These are phyloP conservation scores for Fusarium transvaalense DNA, from an alignment of 2,329 filamentous ascomycete species.

Conservation along the genomic window DNA sequence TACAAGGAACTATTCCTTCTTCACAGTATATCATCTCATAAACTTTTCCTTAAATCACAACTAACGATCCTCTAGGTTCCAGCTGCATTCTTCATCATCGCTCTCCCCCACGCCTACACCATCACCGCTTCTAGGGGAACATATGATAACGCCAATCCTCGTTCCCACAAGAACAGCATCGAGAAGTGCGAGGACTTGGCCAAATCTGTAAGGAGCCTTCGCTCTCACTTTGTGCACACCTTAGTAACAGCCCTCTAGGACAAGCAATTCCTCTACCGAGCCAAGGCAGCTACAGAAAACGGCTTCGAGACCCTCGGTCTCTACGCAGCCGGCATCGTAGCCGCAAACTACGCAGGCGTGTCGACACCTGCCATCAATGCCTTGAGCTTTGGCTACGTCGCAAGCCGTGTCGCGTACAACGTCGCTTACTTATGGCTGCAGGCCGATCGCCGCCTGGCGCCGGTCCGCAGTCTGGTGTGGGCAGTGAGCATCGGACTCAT, in stretches of 20 bases:
- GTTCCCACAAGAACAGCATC: conserved; percentile 50
- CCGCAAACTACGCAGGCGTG: conserved; percentile 61
- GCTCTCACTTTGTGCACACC: too few relatives aligned
- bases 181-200: conserved; percentile 51
- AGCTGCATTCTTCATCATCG: conserved; percentile 53
- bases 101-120: conserved; percentile 55
- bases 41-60: not conserved
- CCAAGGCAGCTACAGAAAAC: conserved; percentile 63
- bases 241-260: conserved; percentile 50
- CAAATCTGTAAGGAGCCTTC: conserved; percentile 43
- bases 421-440: conserved; percentile 59
- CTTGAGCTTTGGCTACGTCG: conserved; percentile 57
- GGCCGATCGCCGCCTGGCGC: conserved; percentile 55
- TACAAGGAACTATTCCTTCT: conserved; percentile 54
- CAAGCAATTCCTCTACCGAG: conserved; percentile 67
- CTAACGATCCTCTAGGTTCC: conserved; percentile 53
- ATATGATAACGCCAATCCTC: conserved; percentile 57
- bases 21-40: conserved; percentile 40
- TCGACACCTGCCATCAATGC: conserved; percentile 55
- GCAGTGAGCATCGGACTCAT: conserved; percentile 51
- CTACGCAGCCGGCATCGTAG: conserved; percentile 59
- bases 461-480: conserved; percentile 57
- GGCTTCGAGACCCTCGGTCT: conserved; percentile 60
- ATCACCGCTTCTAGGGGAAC: conserved; percentile 43
- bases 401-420: conserved; percentile 57